A percentile compares a stretch with the other conserved stretches of the same genome.
Evolutionary conservation across 208 protist species (phyloP).

Genomic region (Leishmania amazonensis): DNA sequence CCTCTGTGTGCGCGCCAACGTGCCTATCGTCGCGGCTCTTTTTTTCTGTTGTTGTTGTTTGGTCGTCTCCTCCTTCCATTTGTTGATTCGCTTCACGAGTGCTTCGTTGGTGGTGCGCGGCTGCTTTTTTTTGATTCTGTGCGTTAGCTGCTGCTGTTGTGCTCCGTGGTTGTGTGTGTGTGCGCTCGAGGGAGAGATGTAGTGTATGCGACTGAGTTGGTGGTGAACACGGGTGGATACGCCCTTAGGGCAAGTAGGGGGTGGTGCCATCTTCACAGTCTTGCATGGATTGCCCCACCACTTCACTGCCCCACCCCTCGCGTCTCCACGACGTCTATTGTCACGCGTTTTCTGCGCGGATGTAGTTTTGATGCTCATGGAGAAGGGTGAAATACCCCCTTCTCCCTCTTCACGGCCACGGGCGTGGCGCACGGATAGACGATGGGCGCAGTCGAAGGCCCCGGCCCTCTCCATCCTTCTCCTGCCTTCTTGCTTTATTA

Average conservation of each 20-base stretch:
- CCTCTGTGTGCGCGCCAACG: neutral
- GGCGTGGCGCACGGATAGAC: neutral
- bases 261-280: neutral
- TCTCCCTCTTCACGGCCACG: neutral
- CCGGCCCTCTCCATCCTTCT: neutral
- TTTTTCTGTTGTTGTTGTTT: neutral
- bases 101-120: neutral
- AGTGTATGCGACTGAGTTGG: neutral
- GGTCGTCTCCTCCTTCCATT: neutral
- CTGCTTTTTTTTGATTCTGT: neutral
- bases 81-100: neutral
- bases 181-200: neutral
- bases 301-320: neutral
- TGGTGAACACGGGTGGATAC: neutral
- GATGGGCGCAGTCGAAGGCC: neutral
- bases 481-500: neutral
- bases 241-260: neutral
- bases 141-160: too few species aligned
- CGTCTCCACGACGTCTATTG: neutral
- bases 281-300: neutral
- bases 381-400: neutral
- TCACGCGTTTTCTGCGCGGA: neutral
- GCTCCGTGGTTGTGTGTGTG: neutral
- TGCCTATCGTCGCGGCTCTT: neutral
- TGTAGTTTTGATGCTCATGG: neutral